Base-by-base conservation (phyloP, 345 rosid species). In the Zanthoxylum bungeanum region DNA sequence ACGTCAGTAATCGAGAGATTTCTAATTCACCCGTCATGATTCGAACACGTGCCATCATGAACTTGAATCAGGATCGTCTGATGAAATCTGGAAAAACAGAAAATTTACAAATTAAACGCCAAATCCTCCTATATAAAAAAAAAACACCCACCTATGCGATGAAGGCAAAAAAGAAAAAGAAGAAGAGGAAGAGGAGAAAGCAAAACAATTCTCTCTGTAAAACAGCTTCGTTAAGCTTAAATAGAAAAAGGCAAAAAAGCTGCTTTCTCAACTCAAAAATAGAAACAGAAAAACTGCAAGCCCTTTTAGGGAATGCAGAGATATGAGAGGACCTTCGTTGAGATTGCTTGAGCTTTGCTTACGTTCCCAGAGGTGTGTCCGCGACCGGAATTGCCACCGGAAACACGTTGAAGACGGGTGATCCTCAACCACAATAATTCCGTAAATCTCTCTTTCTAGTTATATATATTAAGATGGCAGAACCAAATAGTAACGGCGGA, bases 351-450 rank as follows among this genome's bases (percentile, higher is more conserved):
- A 88, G 78, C 72, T 84, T 16, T 82, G 77, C n/a, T 73, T 76
- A 30, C 83, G 86, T 42, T 71, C 78, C 69, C 74, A 80, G 73
- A 71, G 86, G 76, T 77, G 85, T 34, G 72, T 82, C 71, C 93
- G 91, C 90, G 93, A 89, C 89, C 68, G 98, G 58, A 93, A 84
- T 65, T 86, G 96, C 80, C 97, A 94, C 88, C 89, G 97, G 69
- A 90, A 94, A 78, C 93, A 92, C 90, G 95, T 94, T 55, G 98
- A 90, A 66, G 97, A 91, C 93, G 97, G 97, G 91, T 92, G 97
- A 92, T 84, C 81, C 57, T 9, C 67, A 8, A 24, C n/a, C 37
- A 53, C n/a, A n/a, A n/a, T n/a, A n/a, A n/a, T n/a, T n/a, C n/a
- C n/a, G n/a, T n/a, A n/a, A n/a, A n/a, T n/a, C n/a, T n/a, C n/a